Conservation (phyloP, 1,284 basidiomycete species). For the Leccinum pachyderme region DNA sequence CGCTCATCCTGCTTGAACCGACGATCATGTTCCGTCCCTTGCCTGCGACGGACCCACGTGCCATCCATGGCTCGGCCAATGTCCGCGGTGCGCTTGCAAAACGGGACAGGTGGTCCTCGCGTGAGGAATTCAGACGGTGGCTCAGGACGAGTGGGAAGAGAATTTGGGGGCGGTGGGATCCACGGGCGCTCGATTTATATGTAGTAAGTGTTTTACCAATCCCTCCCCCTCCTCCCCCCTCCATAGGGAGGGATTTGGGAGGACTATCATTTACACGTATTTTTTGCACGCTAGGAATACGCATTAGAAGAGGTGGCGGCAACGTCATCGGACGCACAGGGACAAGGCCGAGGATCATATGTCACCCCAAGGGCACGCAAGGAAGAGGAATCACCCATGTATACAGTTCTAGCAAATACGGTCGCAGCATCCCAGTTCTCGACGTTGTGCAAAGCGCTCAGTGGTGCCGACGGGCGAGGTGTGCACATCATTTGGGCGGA, state of each 20-base stretch:
- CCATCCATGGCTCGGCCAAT: slow-evolving; percentile 28
- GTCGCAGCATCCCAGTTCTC: slow-evolving; percentile 26
- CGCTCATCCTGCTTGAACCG: slow-evolving; percentile 30
- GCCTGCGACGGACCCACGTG: slow-evolving; percentile 25
- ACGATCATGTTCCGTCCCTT: slow-evolving; percentile 34
- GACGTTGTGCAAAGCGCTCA: slow-evolving; percentile 17
- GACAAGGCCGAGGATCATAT: slow-evolving; percentile 5
- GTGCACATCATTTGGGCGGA: slow-evolving; percentile 34
- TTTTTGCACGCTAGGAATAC: slow-evolving; percentile 17
- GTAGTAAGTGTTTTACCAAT: slow-evolving; percentile 19
- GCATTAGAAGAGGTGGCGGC: slow-evolving; percentile 22
- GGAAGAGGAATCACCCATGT: slow-evolving; percentile 32
- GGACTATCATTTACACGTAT: not conserved
- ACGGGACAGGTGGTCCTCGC: slow-evolving; percentile 26
- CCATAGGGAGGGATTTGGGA: not conserved
- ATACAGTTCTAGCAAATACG: slow-evolving; percentile 29
- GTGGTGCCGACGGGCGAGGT: slow-evolving; percentile 13
- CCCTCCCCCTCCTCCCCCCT: not conserved
- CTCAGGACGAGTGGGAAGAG: slow-evolving; percentile 14
- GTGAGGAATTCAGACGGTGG: slow-evolving; percentile 24
- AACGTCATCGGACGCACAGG: not conserved
- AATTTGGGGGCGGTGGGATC: slow-evolving; percentile 30
- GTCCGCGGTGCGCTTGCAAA: slow-evolving; percentile 27
- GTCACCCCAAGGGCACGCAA: slow-evolving; percentile 27
- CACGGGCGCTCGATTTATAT: slow-evolving; percentile 23